Evolutionary conservation across 2,329 filamentous ascomycete genomes (phyloP), one percentile per base, ranked within the genome.

Genomic region (Didymosphaeria variabile): DNA sequence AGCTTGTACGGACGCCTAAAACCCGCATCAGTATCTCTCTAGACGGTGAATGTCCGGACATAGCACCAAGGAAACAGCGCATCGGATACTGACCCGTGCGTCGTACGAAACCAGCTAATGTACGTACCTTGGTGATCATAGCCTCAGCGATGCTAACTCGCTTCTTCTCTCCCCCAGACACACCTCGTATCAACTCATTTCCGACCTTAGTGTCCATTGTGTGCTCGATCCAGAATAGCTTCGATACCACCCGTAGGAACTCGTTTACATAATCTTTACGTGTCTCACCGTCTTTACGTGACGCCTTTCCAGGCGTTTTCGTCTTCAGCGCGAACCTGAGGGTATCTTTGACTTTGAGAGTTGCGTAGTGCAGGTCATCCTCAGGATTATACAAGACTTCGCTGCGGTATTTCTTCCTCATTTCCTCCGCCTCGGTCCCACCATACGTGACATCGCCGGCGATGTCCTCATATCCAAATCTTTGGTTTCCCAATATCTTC

Each of bases 371-470:
- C 31, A 90, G 84, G 72, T 57, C 55, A 36, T 50, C 55, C 78
- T 94, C 91, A 15, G 92, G 89, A 67, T 92, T 93, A 74, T 94
- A 94, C 13, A 92, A 82, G 1, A 89, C 73, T 75, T 88, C 88
- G 44, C 88, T 88, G 60, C 87, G 84, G 70, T 89, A 91, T 68
- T 89, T 82, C 63, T 85, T 83, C 3, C 72, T 76, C 82, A 86
- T 85, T 15, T 78, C 79, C 8, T 80, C 72, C 0, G 85, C 80
- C 66, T 83, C 79, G 0, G 85, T 86, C 10, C 85, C 85, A n/a
- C 86, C 86, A 67, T 90, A 80, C 5, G 69, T 74, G 29, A 80
- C 75, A 7, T 89, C 83, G 0, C 89, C 89, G 0, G 82, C 73
- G 2, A 91, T 83, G 2, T 80, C 81, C 44, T 83, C 81, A 66